phyloP scores from a whole-genome alignment of 371 early-diverging fungal genomes.

The Cokeromyces recurvatus region DNA sequence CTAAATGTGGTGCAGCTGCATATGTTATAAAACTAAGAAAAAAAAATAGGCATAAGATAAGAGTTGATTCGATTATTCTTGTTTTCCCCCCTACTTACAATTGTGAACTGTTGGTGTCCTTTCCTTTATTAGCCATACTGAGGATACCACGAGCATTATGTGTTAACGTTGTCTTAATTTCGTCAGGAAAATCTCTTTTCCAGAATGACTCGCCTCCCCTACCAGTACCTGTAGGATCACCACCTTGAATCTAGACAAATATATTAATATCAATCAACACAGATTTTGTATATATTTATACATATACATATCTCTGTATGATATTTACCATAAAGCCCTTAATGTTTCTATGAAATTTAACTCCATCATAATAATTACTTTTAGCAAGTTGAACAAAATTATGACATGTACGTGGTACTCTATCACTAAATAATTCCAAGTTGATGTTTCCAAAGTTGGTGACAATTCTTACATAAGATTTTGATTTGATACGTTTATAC shows the following conservation, averaged over 20 bases:
- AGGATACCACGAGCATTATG: conserved; percentile 80
- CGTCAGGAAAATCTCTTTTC: conserved; percentile 77
- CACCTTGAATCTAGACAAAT: conserved; percentile 75
- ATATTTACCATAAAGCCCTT: conserved; percentile 78
- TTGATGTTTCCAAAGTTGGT: conserved; percentile 88
- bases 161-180: conserved; percentile 66
- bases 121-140: conserved; percentile 89
- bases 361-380: conserved; percentile 77
- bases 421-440: conserved; percentile 81
- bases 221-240: conserved; percentile 92
- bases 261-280: background rate
- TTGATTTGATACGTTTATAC: conserved; percentile 73
- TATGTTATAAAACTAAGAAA: conserved; percentile 76
- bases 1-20: conserved; percentile 76
- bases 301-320: too few species aligned
- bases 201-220: conserved; percentile 83
- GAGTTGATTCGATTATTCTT: background rate
- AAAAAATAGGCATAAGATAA: background rate
- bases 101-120: conserved; percentile 83
- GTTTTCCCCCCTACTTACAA: conserved; percentile 61
- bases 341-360: conserved; percentile 85
- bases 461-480: conserved; percentile 70
- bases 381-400: conserved; percentile 89
- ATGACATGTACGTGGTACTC: conserved; percentile 80
- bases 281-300: too few species aligned